Evolutionary conservation across 225 moss, liverwort and hornwort species (phyloP).

Genomic region (Sphagnum tenellum): DNA sequence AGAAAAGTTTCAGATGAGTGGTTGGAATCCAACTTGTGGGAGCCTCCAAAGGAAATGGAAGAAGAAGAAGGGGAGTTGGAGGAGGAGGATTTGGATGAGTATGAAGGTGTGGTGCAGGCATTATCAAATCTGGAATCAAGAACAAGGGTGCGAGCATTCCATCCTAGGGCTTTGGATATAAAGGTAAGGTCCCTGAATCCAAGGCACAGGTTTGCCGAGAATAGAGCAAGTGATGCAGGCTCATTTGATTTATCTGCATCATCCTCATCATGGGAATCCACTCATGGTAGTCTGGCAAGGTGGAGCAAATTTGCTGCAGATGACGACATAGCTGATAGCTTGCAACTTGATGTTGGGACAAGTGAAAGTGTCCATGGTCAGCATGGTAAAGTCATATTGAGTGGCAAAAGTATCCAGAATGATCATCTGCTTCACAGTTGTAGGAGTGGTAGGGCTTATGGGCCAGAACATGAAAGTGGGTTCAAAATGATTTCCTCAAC

Average conservation of each 20-base stretch:
- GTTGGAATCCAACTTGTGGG: slow-evolving; percentile 9
- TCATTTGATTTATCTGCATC: slow-evolving; percentile 7
- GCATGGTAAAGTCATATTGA: not conserved
- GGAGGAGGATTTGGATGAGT: slow-evolving; percentile 10
- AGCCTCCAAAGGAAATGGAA: not conserved
- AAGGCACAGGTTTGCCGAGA: not conserved
- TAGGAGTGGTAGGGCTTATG: not conserved
- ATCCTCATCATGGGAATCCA: slow-evolving; percentile 7
- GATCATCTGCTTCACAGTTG: not conserved
- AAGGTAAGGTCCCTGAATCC: not conserved
- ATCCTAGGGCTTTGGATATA: not conserved
- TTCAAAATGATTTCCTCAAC: slow-evolving; percentile 3
- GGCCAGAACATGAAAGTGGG: not conserved
- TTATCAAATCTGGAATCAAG: slow-evolving; percentile 6
- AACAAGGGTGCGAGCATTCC: not conserved
- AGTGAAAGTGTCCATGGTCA: slow-evolving; percentile 2
- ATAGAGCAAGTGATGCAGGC: slow-evolving; percentile 6
- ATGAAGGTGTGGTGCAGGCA: slow-evolving; percentile 13
- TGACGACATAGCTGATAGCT: not conserved
- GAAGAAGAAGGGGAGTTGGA: slow-evolving; percentile 4
- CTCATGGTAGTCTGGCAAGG: slow-evolving; percentile 2
- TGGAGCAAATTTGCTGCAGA: slow-evolving; percentile 3
- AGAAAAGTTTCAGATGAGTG: slow-evolving; percentile 2
- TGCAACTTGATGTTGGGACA: slow-evolving; percentile 2
- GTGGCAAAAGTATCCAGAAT: not conserved